Evolutionary conservation across 768 basidiomycete species (phyloP).

Genomic region (Calocera viscosa): DNA sequence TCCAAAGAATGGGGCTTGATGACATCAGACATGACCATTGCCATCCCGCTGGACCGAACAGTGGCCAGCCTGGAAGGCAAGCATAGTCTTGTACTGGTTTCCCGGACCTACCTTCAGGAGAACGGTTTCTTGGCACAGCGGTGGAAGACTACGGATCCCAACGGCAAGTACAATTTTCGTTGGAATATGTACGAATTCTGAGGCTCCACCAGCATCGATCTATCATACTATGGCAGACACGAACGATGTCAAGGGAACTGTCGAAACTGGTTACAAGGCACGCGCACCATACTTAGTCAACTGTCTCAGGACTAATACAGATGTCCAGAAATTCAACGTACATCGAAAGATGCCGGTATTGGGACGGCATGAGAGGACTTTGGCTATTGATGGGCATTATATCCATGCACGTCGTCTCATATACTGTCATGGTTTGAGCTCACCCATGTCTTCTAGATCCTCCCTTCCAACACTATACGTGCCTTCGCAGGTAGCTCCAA

Average conservation of each 20-base stretch:
- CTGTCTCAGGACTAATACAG: not conserved
- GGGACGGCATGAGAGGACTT: constrained; percentile 73
- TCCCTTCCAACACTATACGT: constrained; percentile 67
- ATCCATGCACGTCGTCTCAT: constrained; percentile 47
- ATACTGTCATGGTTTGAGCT: constrained; percentile 16
- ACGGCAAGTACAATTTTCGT: constrained; percentile 42
- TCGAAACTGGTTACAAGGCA: constrained; percentile 64
- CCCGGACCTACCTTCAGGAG: constrained; percentile 58
- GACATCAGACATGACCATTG: constrained; percentile 51
- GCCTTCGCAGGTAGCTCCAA: constrained; percentile 81
- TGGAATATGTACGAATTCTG: not conserved
- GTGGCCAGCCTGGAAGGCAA: constrained; percentile 91
- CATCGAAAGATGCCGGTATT: constrained; percentile 93
- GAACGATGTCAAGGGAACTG: not conserved
- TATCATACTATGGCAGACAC: not conserved
- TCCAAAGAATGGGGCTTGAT: constrained; percentile 77
- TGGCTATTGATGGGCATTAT: constrained; percentile 92
- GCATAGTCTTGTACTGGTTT: constrained; percentile 67
- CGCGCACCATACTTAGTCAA: constrained; percentile 6
- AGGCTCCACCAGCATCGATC: not conserved
- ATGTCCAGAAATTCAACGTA: constrained; percentile 68
- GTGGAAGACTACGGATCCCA: constrained; percentile 77
- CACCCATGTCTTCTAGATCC: constrained; percentile 43
- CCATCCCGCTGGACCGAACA: constrained; percentile 85
- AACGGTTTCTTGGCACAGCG: constrained; percentile 59